Evolutionary conservation across 73 alveolate species (phyloP).

Genomic region (Halteria grandinella): DNA sequence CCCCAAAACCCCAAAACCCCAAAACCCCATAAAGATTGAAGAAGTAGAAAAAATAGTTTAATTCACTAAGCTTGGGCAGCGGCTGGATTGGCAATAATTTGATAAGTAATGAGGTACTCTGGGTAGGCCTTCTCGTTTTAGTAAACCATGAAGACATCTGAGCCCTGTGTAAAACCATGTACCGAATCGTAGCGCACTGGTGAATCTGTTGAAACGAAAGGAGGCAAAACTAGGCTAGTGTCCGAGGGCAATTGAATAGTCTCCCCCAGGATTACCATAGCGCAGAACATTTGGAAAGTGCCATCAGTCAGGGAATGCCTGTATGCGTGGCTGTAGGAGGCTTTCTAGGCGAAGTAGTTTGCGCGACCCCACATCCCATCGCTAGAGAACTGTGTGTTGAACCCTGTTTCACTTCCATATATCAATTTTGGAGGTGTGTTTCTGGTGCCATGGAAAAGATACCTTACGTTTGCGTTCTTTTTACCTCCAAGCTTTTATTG

Average conservation of each 20-base stretch:
- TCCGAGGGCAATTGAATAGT: not conserved
- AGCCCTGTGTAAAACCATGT: slow-evolving; percentile 37
- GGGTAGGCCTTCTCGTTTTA: slow-evolving; percentile 57
- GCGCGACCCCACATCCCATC: slow-evolving; percentile 71
- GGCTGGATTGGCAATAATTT: too few relatives aligned
- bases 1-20: too few relatives aligned
- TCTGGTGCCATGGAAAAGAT: slow-evolving; percentile 41
- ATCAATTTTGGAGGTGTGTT: slow-evolving; percentile 4
- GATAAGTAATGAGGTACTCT: slow-evolving; percentile 51
- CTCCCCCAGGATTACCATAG: slow-evolving; percentile 53
- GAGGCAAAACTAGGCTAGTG: slow-evolving; percentile 18
- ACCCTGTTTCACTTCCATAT: slow-evolving; percentile 14
- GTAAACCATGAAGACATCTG: slow-evolving; percentile 35
- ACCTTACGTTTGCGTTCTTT: not conserved
- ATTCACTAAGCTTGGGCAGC: too few relatives aligned
- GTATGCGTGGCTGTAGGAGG: slow-evolving; percentile 21
- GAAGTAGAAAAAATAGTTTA: too few relatives aligned
- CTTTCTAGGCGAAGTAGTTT: slow-evolving; percentile 50
- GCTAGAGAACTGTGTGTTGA: slow-evolving; percentile 35
- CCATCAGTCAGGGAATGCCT: not conserved
- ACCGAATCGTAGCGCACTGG: slow-evolving; percentile 30
- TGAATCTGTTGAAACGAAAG: too few relatives aligned
- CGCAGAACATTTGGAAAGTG: slow-evolving; percentile 20
- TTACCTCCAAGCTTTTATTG: not conserved
- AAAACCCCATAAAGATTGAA: too few relatives aligned